phyloP scores from a whole-genome alignment of 2,329 filamentous ascomycete genomes.

The Hypocreales sp. region DNA sequence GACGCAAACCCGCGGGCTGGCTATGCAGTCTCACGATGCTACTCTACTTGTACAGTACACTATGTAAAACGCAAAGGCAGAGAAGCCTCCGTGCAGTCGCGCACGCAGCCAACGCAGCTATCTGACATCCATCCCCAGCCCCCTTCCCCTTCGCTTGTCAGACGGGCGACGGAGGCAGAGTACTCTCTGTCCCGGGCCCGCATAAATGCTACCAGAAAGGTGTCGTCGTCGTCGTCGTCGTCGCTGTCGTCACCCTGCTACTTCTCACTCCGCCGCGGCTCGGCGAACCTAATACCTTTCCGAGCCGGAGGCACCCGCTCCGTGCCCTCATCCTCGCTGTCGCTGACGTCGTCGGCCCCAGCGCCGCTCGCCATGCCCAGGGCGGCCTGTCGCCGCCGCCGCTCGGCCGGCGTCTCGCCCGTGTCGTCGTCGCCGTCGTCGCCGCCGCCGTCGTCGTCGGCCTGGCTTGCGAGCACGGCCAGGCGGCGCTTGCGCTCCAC shows the following conservation, averaged over 20 bases:
- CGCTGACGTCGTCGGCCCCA: slow-evolving; percentile 32
- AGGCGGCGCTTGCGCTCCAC: slow-evolving; percentile 54
- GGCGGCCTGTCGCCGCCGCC: slow-evolving; percentile 57
- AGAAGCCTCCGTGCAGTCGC: too few species aligned
- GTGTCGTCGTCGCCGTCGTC: too few species aligned
- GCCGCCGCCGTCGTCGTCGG: slow-evolving; percentile 20
- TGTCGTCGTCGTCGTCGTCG: not conserved
- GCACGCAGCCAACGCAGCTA: too few species aligned
- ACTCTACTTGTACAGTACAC: too few species aligned
- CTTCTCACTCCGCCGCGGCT: slow-evolving; percentile 13
- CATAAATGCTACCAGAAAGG: too few species aligned
- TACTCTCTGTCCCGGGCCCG: too few species aligned
- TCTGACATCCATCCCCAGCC: too few species aligned
- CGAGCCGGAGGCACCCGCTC: slow-evolving; percentile 33
- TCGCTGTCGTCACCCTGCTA: too few species aligned
- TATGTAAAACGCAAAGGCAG: too few species aligned
- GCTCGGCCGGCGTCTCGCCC: slow-evolving; percentile 59
- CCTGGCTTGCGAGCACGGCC: slow-evolving; percentile 29
- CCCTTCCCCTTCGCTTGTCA: not conserved
- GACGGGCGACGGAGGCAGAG: too few species aligned
- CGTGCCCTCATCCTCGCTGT: slow-evolving; percentile 39
- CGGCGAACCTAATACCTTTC: slow-evolving; percentile 47
- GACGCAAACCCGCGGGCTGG: too few species aligned
- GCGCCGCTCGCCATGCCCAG: slow-evolving; percentile 39
- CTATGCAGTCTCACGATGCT: too few species aligned